Conservation (phyloP, 441 rosid species). For the Metrosideros polymorpha region DNA sequence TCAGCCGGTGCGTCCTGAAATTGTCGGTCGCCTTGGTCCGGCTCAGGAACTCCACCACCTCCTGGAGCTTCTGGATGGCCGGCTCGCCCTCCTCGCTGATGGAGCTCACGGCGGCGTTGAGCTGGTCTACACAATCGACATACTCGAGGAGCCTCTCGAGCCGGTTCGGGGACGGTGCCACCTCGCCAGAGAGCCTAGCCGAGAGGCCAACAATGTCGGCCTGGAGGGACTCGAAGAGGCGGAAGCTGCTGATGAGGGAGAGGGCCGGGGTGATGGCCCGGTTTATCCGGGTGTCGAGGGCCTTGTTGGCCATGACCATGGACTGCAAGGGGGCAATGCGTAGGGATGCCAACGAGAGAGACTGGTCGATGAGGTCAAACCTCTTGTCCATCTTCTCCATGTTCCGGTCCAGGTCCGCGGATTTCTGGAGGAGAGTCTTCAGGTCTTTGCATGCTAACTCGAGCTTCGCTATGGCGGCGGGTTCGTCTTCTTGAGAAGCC, state of each 20-base stretch:
- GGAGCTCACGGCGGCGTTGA: conserved; percentile 21
- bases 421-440: conserved; percentile 24
- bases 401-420: conserved; percentile 19
- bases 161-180: conserved; percentile 14
- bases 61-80: conserved; percentile 58
- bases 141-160: conserved; percentile 25
- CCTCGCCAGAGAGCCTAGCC: conserved; percentile 12
- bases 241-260: conserved; percentile 35
- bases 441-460: conserved; percentile 30
- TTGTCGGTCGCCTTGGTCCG: conserved; percentile 60
- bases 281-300: conserved; percentile 51
- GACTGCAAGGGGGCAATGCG: conserved; percentile 48
- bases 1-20: conserved; percentile 34
- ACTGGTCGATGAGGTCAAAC: conserved; percentile 26
- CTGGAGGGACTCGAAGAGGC: conserved; percentile 36
- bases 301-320: conserved; percentile 38
- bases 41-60: conserved; percentile 71
- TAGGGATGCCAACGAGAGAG: conserved; percentile 27
- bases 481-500: conserved; percentile 7
- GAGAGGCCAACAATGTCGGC: conserved; percentile 24
- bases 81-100: conserved; percentile 41
- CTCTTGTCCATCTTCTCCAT: conserved; percentile 28
- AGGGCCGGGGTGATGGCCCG: conserved; percentile 48
- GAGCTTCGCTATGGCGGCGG: not conserved
- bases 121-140: conserved; percentile 34